Base-by-base conservation (phyloP, 805 yeast genomes). In the Cyberlindnera suaveolens region DNA sequence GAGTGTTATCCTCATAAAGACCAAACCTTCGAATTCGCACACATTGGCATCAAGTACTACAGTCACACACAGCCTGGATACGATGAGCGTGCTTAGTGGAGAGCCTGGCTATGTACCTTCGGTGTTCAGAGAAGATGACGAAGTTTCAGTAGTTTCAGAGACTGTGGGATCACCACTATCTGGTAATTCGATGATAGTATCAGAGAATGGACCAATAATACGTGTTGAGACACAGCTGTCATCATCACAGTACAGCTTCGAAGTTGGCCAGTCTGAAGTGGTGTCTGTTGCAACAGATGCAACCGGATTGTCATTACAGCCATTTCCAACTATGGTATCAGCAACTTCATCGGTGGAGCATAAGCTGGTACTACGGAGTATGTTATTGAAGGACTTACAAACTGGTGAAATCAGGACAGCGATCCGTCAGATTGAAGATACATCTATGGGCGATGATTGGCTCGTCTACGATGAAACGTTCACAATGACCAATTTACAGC, bases 381-480 rank as follows among this genome's bases (percentile, higher is more conserved):
- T 57, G 23, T 34, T 57, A 2, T 43, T 53, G 31, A 48, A 50
- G 30, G 52, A 54, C 26, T 33, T 50, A 11, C 47, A 50, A 15
- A 45, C 52, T 8, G 51, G 51, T 13, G 50, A 47, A 18, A 40
- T 48, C 4, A 49, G 41, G 31, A 53, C 60, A 1, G 62, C 60
- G 6, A 54, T 57, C 6, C 40, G 60, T 14, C 62, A 57, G 32
- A 38, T 50, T 17, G 57, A 46, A 53, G 46, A 43, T 11, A 36
- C 43, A 14, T 42, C 45, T 3, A 43, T 63, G 32, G 58, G 58
- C 14, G 71, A 67, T 38, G 71, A 68, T 36, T 68, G 73, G 73
- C 47, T 68, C 13, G 46, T 68, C 5, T 68, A 68, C 41, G 73
- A 68, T 48, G 56, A 63, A 4, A 48, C 55, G 2, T 68, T 67